A percentile compares a stretch with the other conserved stretches of the same genome.
phyloP scores from a whole-genome alignment of 345 rosid genomes.

The Murraya koenigii region DNA sequence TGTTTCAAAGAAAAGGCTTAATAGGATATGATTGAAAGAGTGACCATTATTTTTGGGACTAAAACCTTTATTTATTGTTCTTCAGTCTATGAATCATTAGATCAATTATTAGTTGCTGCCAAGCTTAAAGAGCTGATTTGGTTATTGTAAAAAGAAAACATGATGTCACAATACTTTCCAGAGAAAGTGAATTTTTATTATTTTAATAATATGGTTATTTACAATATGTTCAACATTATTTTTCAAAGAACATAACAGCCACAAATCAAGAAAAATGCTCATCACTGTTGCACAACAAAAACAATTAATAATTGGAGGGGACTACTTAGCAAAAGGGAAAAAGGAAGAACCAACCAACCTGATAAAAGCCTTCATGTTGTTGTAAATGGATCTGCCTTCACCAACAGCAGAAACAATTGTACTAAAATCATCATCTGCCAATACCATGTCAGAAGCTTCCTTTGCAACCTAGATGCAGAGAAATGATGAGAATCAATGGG shows the following conservation, averaged over 20 bases:
- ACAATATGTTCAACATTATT: not conserved
- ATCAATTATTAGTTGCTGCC: no score
- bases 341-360: constrained; percentile 32
- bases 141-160: not conserved
- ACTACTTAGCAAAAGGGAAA: not conserved
- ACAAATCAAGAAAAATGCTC: not conserved
- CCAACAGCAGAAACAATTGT: constrained; percentile 72
- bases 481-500: not conserved
- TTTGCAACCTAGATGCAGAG: constrained; percentile 57
- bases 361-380: constrained; percentile 80
- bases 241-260: not conserved
- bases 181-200: not conserved
- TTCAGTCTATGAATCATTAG: no score
- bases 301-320: not conserved
- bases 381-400: constrained; percentile 73
- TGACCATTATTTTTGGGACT: not conserved
- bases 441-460: constrained; percentile 83
- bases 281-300: not conserved
- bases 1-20: not conserved
- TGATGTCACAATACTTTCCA: not conserved
- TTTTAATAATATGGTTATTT: not conserved
- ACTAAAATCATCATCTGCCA: constrained; percentile 77
- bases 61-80: no score
- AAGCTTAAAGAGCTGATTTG: no score
- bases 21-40: no score